Percentiles rank a stretch among this genome's conserved stretches.
Evolutionary conservation across 1,139 yeast species (phyloP).

Genomic region (Yamadazyma triangularis): DNA sequence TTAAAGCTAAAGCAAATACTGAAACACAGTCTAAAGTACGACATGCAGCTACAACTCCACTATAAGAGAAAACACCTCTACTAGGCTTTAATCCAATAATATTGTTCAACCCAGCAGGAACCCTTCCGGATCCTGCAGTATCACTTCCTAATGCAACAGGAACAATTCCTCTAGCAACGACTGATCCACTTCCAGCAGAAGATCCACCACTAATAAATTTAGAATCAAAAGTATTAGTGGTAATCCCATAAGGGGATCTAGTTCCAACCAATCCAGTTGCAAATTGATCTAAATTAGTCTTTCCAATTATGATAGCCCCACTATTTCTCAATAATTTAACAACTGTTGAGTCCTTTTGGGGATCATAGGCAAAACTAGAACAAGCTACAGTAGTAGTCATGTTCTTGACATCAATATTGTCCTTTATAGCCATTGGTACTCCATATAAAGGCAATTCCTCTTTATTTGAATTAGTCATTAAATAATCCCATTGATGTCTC

Average conservation of each 20-base stretch:
- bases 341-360: constrained; percentile 68
- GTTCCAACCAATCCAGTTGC: constrained; percentile 97
- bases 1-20: constrained; percentile 67
- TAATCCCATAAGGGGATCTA: constrained; percentile 88
- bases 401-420: constrained; percentile 84
- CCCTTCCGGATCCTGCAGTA: constrained; percentile 98
- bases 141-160: constrained; percentile 92
- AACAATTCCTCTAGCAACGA: constrained; percentile 83
- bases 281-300: constrained; percentile 91
- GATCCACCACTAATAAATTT: constrained; percentile 92
- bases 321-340: constrained; percentile 67
- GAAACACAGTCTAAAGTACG: constrained; percentile 91
- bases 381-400: constrained; percentile 93
- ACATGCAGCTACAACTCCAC: constrained; percentile 97
- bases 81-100: constrained; percentile 91
- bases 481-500: constrained; percentile 70
- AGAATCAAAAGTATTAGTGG: constrained; percentile 70
- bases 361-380: constrained; percentile 69
- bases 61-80: constrained; percentile 76
- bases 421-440: constrained; percentile 92
- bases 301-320: constrained; percentile 90
- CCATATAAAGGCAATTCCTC: constrained; percentile 64
- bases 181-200: constrained; percentile 89
- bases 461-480: constrained; percentile 52
- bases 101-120: constrained; percentile 92